These are phyloP conservation scores for Saitozyma sp. DNA, from an alignment of 768 basidiomycete genomes.

Conservation along the genomic window DNA sequence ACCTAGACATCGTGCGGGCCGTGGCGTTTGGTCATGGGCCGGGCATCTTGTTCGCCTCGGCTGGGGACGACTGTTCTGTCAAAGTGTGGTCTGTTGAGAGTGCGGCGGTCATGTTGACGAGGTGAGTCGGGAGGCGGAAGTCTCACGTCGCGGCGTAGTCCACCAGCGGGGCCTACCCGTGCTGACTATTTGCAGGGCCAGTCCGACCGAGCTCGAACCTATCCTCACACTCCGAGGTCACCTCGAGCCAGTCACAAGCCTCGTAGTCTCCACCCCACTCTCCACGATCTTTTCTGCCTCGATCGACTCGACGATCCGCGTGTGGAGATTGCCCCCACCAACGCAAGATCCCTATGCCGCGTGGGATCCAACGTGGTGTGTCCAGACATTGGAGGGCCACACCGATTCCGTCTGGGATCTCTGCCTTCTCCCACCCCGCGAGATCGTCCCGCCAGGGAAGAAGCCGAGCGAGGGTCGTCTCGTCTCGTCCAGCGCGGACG, in stretches of 20 bases:
- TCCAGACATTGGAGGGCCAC: conserved; percentile 83
- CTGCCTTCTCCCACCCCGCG: conserved; percentile 64
- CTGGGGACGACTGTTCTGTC: conserved; percentile 90
- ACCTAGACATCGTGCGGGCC: conserved; percentile 88
- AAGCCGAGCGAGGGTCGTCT: conserved; percentile 62
- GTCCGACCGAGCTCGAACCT: conserved; percentile 72
- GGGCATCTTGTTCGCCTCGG: conserved; percentile 83
- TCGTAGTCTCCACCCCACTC: conserved; percentile 62
- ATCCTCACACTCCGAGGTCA: conserved; percentile 91
- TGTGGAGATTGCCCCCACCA: conserved; percentile 78
- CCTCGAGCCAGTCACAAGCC: conserved; percentile 81
- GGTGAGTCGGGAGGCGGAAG: conserved; percentile 60
- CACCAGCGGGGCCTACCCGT: background rate
- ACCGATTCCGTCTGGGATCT: conserved; percentile 97
- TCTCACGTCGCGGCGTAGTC: background rate
- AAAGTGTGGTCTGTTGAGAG: conserved; percentile 94
- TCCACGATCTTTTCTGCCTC: conserved; percentile 86
- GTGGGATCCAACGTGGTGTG: conserved; percentile 74
- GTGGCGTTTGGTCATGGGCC: conserved; percentile 76
- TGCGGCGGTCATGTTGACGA: conserved; percentile 68
- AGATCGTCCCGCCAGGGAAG: conserved; percentile 55
- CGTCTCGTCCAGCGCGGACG: conserved; percentile 88
- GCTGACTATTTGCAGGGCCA: conserved; percentile 14
- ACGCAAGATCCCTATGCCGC: conserved; percentile 87
- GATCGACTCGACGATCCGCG: conserved; percentile 85